Evolutionary conservation across 495 filamentous ascomycete genomes (phyloP).

Genomic region (Pseudevernia furfuracea): DNA sequence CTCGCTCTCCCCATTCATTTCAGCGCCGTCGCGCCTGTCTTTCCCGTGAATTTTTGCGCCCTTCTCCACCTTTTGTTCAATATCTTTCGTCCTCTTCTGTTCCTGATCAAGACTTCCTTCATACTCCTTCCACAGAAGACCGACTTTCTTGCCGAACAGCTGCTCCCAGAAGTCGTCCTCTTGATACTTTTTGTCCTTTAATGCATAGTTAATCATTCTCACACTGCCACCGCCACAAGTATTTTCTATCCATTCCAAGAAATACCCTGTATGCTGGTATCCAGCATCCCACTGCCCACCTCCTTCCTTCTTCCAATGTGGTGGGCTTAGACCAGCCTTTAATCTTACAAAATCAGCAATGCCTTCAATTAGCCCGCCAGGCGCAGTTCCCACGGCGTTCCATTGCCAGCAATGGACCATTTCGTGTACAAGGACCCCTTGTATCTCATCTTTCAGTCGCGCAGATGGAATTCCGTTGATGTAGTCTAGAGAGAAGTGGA

Average conservation of each 20-base stretch:
- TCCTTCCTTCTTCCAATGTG: conserved; percentile 67
- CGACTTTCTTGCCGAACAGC: conserved; percentile 56
- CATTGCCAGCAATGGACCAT: conserved; percentile 95
- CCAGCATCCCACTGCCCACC: conserved; percentile 75
- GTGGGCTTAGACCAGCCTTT: conserved; percentile 61
- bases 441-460: conserved; percentile 52
- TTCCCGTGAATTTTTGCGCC: background rate
- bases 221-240: conserved; percentile 26
- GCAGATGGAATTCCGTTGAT: conserved; percentile 42
- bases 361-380: conserved; percentile 81
- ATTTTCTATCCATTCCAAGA: conserved; percentile 52
- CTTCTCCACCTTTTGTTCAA: background rate
- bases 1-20: background rate
- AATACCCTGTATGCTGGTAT: conserved; percentile 89
- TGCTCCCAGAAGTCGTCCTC: conserved; percentile 62
- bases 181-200: conserved; percentile 41
- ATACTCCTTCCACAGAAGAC: conserved; percentile 72
- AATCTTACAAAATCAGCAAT: conserved; percentile 92
- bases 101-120: conserved; percentile 22
- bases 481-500: conserved; percentile 78
- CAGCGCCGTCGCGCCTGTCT: background rate
- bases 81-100: background rate
- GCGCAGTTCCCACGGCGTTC: conserved; percentile 53
- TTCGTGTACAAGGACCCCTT: conserved; percentile 82
- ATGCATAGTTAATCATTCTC: conserved; percentile 26